phyloP scores from a whole-genome alignment of 2,329 filamentous ascomycete genomes.

The Gaeumannomyces sp. region DNA sequence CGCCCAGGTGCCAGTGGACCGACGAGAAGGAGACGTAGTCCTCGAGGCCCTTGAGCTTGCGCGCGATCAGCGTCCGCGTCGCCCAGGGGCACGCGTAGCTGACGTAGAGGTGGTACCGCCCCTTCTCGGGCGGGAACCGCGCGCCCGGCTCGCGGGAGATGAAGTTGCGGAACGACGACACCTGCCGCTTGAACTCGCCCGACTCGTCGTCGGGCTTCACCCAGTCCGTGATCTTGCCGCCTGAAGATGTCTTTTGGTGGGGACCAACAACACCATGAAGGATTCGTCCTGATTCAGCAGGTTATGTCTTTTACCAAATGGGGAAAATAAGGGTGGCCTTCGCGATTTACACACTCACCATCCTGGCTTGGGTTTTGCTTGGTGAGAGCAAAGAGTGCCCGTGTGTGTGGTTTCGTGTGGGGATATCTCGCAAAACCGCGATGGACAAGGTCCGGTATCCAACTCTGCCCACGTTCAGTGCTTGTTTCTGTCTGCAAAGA shows the following conservation, averaged over 20 bases:
- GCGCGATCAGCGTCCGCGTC: conserved; percentile 77
- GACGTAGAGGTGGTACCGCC: conserved; percentile 89
- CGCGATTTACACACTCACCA: conserved; percentile 8
- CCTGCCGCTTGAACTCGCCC: conserved; percentile 89
- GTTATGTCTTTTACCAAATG: not conserved
- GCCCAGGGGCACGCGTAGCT: conserved; percentile 96
- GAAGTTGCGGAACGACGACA: conserved; percentile 73
- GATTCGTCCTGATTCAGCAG: not conserved
- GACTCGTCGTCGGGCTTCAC: conserved; percentile 68
- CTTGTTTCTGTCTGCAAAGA: not conserved
- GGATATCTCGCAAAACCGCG: not conserved
- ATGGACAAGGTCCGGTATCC: not conserved
- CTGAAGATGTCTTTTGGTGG: conserved; percentile 10
- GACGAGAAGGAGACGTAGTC: conserved; percentile 71
- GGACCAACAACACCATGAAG: not conserved
- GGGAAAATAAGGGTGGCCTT: not conserved
- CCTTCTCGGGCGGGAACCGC: conserved; percentile 78
- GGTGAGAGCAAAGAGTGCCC: not conserved
- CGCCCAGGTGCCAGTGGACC: conserved; percentile 86
- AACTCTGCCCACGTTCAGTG: not conserved
- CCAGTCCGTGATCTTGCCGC: conserved; percentile 70
- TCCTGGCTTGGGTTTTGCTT: conserved; percentile 5
- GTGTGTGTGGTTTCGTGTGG: too few species aligned
- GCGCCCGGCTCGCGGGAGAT: conserved; percentile 68
- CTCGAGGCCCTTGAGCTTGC: conserved; percentile 87